These are phyloP conservation scores for Neurospora sp. DNA, from an alignment of 2,329 filamentous ascomycete species.

Conservation along the genomic window DNA sequence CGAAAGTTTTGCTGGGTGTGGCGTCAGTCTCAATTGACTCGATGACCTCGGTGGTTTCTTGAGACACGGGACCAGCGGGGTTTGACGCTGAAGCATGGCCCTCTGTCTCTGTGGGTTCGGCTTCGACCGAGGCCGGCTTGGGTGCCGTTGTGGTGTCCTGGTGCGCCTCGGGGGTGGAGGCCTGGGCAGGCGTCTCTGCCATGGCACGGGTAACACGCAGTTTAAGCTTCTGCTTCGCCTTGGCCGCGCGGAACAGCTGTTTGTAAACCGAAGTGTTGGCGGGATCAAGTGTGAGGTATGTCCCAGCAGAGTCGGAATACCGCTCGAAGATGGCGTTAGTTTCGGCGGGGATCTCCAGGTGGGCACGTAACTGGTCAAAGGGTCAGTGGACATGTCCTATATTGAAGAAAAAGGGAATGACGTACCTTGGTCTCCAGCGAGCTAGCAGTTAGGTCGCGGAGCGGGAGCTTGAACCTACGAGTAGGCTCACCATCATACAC, in stretches of 20 bases:
- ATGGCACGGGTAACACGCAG: slow-evolving; percentile 54
- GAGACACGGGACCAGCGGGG: slow-evolving; percentile 16
- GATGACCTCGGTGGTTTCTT: not conserved
- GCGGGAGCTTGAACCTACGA: slow-evolving; percentile 78
- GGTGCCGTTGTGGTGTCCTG: slow-evolving; percentile 14
- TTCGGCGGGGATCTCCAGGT: slow-evolving; percentile 54
- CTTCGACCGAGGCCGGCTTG: slow-evolving; percentile 6
- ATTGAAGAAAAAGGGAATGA: slow-evolving; percentile 18
- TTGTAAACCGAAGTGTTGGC: slow-evolving; percentile 81
- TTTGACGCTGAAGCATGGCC: slow-evolving; percentile 4
- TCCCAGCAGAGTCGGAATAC: slow-evolving; percentile 83
- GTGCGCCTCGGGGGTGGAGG: slow-evolving; percentile 19
- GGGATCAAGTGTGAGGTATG: slow-evolving; percentile 70
- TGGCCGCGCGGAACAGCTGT: slow-evolving; percentile 90
- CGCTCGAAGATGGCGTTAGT: slow-evolving; percentile 68
- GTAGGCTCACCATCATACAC: slow-evolving; percentile 58
- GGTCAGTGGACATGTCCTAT: not conserved
- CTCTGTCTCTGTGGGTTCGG: slow-evolving; percentile 10
- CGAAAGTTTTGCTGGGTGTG: not conserved
- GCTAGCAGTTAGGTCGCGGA: slow-evolving; percentile 68
- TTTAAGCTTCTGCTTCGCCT: slow-evolving; percentile 96
- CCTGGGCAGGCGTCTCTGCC: slow-evolving; percentile 4
- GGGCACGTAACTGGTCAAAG: slow-evolving; percentile 53
- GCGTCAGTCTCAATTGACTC: not conserved
- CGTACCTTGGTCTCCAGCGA: slow-evolving; percentile 77